phyloP scores from a whole-genome alignment of 352 stramenopile species.

The Pseudoperonospora humuli region DNA sequence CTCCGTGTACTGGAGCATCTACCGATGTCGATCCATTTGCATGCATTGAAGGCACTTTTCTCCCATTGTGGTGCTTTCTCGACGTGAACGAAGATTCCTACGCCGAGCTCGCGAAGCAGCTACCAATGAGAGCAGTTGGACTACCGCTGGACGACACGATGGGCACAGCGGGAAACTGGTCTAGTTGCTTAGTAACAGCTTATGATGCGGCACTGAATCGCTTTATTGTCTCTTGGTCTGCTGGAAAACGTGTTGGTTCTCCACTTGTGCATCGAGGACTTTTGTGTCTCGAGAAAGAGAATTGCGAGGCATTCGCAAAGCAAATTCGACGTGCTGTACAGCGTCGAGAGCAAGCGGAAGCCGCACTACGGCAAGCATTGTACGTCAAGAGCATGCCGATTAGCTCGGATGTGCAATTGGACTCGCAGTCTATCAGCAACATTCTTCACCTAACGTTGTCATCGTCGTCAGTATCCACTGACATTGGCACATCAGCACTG shows the following conservation, averaged over 20 bases:
- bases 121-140: slow-evolving; percentile 55
- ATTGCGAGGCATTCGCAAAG: slow-evolving; percentile 37
- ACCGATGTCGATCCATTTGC: slow-evolving; percentile 6
- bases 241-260: slow-evolving; percentile 61
- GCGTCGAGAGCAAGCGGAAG: slow-evolving; percentile 53
- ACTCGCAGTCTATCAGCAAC: slow-evolving; percentile 57
- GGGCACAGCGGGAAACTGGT: slow-evolving; percentile 59
- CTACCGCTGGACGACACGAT: slow-evolving; percentile 54
- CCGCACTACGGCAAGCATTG: slow-evolving; percentile 47
- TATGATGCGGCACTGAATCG: slow-evolving; percentile 38
- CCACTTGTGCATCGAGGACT: slow-evolving; percentile 53
- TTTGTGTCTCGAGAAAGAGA: slow-evolving; percentile 56
- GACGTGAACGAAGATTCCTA: slow-evolving; percentile 33
- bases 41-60: slow-evolving; percentile 40
- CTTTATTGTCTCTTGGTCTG: slow-evolving; percentile 71
- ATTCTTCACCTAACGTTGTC: slow-evolving; percentile 68
- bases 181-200: slow-evolving; percentile 61
- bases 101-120: slow-evolving; percentile 16
- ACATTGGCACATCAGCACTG: slow-evolving; percentile 52
- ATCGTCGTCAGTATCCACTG: slow-evolving; percentile 38
- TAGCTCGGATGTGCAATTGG: slow-evolving; percentile 51
- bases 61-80: slow-evolving; percentile 70
- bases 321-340: slow-evolving; percentile 31
- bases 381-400: slow-evolving; percentile 78
- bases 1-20: slow-evolving; percentile 5